A percentile compares a stretch with the other conserved stretches of the same genome.
Evolutionary conservation across 352 stramenopile genomes (phyloP).

Genomic region (Aphanomyces stellatus): DNA sequence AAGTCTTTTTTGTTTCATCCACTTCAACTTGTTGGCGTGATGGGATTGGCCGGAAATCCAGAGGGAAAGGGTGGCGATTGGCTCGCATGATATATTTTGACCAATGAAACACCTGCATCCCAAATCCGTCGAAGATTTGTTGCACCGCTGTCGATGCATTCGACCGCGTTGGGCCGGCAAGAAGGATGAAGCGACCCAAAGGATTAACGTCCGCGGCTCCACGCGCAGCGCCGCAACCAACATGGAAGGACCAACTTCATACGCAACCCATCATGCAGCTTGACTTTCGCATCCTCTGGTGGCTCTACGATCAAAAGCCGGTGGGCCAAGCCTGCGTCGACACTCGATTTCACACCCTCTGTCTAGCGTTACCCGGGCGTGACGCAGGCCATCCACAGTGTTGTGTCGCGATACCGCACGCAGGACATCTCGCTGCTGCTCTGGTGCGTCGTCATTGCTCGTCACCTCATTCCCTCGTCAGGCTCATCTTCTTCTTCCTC

Average conservation of each 20-base stretch:
- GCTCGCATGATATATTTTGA: too few relatives aligned
- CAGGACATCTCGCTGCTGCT: conserved; percentile 57
- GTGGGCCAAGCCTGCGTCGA: not conserved
- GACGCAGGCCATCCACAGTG: not conserved
- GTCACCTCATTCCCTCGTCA: conserved; percentile 9
- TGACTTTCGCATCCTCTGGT: not conserved
- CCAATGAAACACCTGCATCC: too few relatives aligned
- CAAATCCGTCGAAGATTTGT: too few relatives aligned
- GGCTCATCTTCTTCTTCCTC: conserved; percentile 55
- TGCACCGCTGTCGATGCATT: too few relatives aligned
- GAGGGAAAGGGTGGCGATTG: too few relatives aligned
- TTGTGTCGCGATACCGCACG: conserved; percentile 36
- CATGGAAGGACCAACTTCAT: not conserved
- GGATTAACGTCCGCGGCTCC: too few relatives aligned
- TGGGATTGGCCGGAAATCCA: too few relatives aligned
- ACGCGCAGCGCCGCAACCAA: too few relatives aligned
- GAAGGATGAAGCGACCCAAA: too few relatives aligned
- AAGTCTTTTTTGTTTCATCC: not conserved
- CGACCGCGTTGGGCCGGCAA: too few relatives aligned
- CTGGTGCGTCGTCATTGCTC: conserved; percentile 31
- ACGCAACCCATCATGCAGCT: not conserved
- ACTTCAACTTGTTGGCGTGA: too few relatives aligned
- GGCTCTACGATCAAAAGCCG: not conserved
- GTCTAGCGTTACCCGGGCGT: not conserved
- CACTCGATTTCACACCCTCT: not conserved